Conservation (phyloP, 768 basidiomycete species). For the Suillus subaureus region DNA sequence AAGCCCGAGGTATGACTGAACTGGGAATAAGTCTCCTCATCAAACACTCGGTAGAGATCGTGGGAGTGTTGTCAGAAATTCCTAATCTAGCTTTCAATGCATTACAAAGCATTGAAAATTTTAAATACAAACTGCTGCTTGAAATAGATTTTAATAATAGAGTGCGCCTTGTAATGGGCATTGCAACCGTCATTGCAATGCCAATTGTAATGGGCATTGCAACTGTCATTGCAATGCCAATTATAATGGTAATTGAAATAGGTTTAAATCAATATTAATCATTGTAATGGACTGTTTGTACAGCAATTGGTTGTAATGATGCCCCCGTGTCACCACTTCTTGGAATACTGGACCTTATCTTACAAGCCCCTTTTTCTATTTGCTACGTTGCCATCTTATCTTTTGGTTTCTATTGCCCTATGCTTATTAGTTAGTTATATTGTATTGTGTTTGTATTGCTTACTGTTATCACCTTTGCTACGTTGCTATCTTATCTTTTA, state of each 20-base stretch:
- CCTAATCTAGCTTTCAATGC: constrained; percentile 1
- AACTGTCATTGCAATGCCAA: too few relatives aligned
- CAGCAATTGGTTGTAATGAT: neutral
- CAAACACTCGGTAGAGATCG: neutral
- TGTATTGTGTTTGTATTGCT: neutral
- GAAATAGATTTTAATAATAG: neutral
- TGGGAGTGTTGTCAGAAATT: neutral
- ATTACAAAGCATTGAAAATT: neutral
- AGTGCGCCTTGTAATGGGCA: neutral
- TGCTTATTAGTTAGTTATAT: constrained; percentile 2
- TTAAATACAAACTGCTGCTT: neutral
- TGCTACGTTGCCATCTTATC: neutral
- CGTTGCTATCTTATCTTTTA: neutral
- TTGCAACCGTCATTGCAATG: neutral
- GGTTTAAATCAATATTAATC: neutral
- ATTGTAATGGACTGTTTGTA: neutral
- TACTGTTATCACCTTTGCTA: too few relatives aligned
- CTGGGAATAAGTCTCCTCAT: neutral
- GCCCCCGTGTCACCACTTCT: neutral
- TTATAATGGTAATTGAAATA: neutral
- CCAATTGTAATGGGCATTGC: neutral
- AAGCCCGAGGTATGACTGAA: neutral
- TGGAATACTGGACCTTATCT: neutral
- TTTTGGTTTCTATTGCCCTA: neutral
- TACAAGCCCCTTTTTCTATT: neutral